These are phyloP conservation scores for Pugionium cornutum DNA, from an alignment of 345 rosid genomes.

Conservation along the genomic window DNA sequence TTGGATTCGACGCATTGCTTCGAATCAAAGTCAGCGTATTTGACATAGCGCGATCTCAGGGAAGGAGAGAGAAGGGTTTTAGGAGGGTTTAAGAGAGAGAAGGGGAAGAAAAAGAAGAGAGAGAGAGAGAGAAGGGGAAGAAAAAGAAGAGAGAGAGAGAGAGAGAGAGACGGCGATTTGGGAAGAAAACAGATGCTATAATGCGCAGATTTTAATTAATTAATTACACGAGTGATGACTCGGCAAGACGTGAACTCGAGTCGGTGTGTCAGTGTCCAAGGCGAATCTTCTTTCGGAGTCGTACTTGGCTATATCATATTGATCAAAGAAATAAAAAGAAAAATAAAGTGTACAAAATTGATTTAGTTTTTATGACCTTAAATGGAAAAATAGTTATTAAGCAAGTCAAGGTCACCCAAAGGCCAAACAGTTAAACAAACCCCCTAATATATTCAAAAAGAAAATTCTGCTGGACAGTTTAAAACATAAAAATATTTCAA, in stretches of 20 bases:
- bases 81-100: conserved; percentile 48
- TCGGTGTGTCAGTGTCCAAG: not conserved
- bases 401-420: conserved; percentile 17
- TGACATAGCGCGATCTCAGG: conserved; percentile 46
- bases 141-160: not conserved
- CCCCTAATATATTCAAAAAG: not conserved
- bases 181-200: conserved; percentile 3
- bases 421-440: too few relatives aligned
- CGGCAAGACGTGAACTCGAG: conserved; percentile 17
- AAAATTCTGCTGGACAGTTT: not conserved
- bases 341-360: not conserved
- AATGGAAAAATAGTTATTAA: conserved; percentile 3
- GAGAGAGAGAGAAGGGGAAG: conserved; percentile 10
- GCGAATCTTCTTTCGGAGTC: conserved; percentile 28
- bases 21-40: conserved; percentile 50
- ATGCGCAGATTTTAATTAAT: conserved; percentile 6
- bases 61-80: conserved; percentile 40
- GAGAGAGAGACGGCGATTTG: not conserved
- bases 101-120: too few relatives aligned
- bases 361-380: not conserved
- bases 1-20: conserved; percentile 59
- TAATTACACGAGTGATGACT: conserved; percentile 17
- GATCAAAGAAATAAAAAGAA: too few relatives aligned
- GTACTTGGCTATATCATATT: not conserved
- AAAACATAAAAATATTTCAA: not conserved